Evolutionary conservation across 495 filamentous ascomycete genomes (phyloP).

Genomic region (Evernia prunastri): DNA sequence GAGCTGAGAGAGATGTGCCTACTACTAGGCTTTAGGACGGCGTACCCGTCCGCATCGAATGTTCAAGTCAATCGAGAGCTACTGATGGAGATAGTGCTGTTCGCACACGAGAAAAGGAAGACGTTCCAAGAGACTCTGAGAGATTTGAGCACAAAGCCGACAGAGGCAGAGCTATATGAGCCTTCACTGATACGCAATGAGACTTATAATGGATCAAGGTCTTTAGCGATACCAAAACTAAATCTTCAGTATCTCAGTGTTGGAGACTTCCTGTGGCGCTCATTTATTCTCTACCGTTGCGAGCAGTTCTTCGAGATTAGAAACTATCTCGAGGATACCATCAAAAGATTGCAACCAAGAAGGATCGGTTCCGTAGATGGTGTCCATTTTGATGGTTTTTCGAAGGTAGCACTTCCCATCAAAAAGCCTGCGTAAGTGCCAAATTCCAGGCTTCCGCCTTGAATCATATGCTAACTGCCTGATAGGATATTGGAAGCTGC

Average conservation of each 20-base stretch:
- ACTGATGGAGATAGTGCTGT: slow-evolving; percentile 69
- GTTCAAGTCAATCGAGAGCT: slow-evolving; percentile 60
- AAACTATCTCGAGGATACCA: slow-evolving; percentile 74
- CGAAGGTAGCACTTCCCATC: slow-evolving; percentile 85
- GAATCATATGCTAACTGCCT: slow-evolving; percentile 22
- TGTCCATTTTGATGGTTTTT: slow-evolving; percentile 75
- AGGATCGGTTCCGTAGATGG: slow-evolving; percentile 50
- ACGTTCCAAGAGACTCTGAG: slow-evolving; percentile 76
- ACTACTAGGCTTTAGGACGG: slow-evolving; percentile 68
- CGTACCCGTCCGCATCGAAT: slow-evolving; percentile 65
- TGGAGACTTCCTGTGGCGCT: slow-evolving; percentile 92
- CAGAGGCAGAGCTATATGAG: slow-evolving; percentile 79
- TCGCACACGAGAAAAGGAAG: slow-evolving; percentile 66
- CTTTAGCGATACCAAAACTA: slow-evolving; percentile 86
- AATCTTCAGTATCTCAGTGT: slow-evolving; percentile 94
- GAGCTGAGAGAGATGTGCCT: slow-evolving; percentile 65
- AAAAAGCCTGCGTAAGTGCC: slow-evolving; percentile 60
- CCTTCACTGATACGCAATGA: slow-evolving; percentile 76
- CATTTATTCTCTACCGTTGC: slow-evolving; percentile 79
- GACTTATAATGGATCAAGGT: slow-evolving; percentile 79
- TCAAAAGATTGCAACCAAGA: slow-evolving; percentile 74
- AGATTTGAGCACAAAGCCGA: slow-evolving; percentile 70
- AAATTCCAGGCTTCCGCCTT: not conserved
- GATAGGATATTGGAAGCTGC: slow-evolving; percentile 68
- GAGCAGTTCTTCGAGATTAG: slow-evolving; percentile 94